Conservation (phyloP, 2,329 filamentous ascomycete species). For the Fusarium paranaense region DNA sequence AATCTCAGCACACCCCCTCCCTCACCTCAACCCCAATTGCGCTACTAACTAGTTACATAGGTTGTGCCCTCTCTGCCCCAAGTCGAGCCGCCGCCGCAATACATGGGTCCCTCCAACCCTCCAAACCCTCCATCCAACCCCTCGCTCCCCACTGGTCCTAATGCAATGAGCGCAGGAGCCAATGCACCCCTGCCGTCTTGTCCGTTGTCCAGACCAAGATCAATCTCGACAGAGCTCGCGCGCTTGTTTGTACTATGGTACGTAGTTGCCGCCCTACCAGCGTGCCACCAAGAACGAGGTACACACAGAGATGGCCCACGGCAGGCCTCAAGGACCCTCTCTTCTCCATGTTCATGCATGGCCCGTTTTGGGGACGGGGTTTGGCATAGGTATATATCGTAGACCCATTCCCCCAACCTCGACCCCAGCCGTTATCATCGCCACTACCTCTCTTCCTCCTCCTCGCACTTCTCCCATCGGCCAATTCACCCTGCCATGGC, state of each 20-base stretch:
- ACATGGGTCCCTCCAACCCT: slow-evolving; percentile 44
- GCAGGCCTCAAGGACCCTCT: slow-evolving; percentile 48
- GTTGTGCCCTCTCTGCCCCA: slow-evolving; percentile 43
- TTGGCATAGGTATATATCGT: slow-evolving; percentile 59
- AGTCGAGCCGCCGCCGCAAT: slow-evolving; percentile 47
- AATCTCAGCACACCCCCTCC: slow-evolving; percentile 42
- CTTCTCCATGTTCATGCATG: slow-evolving; percentile 55
- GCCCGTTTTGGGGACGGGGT: slow-evolving; percentile 43
- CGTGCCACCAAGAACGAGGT: slow-evolving; percentile 39
- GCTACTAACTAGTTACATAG: slow-evolving; percentile 41
- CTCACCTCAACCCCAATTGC: slow-evolving; percentile 38
- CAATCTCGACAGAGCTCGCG: slow-evolving; percentile 46
- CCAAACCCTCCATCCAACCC: slow-evolving; percentile 46
- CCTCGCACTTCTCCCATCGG: slow-evolving; percentile 37
- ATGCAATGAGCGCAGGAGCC: slow-evolving; percentile 44
- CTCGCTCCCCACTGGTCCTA: slow-evolving; percentile 46
- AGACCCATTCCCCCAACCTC: slow-evolving; percentile 54
- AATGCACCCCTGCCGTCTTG: slow-evolving; percentile 46
- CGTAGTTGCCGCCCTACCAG: slow-evolving; percentile 42
- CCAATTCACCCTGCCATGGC: slow-evolving; percentile 44
- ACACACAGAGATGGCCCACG: slow-evolving; percentile 38
- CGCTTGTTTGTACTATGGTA: slow-evolving; percentile 43
- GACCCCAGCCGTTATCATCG: slow-evolving; percentile 43
- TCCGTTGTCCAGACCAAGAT: slow-evolving; percentile 46
- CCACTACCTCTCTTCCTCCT: slow-evolving; percentile 43